A percentile compares a stretch with the other conserved stretches of the same genome.
phyloP scores from a whole-genome alignment of 768 basidiomycete species.

The Mycena chlorophos region DNA sequence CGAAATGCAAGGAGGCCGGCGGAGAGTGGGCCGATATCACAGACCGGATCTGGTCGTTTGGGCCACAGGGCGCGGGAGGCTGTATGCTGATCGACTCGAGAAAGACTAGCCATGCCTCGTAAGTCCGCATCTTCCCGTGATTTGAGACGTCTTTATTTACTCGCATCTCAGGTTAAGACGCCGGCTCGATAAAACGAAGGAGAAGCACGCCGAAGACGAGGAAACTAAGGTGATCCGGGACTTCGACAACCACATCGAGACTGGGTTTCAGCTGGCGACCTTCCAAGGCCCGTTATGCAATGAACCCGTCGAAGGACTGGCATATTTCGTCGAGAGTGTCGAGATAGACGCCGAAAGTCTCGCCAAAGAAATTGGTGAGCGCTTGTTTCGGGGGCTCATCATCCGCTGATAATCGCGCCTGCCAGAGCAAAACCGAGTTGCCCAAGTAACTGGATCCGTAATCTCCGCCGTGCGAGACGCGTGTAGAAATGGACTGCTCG shows the following conservation, averaged over 20 bases:
- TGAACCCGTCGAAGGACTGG: conserved; percentile 92
- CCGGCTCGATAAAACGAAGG: conserved; percentile 44
- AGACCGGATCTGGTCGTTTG: conserved; percentile 87
- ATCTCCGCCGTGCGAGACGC: conserved; percentile 89
- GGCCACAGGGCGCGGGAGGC: conserved; percentile 82
- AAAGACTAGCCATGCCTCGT: conserved; percentile 55
- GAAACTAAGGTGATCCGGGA: conserved; percentile 44
- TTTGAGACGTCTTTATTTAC: background rate
- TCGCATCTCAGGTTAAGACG: conserved; percentile 47
- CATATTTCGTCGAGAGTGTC: conserved; percentile 83
- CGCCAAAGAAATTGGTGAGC: conserved; percentile 66
- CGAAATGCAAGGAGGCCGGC: conserved; percentile 66
- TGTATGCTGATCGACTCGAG: conserved; percentile 83
- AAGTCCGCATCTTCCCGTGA: conserved; percentile 31
- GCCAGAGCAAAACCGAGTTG: conserved; percentile 73
- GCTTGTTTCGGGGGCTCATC: conserved; percentile 7
- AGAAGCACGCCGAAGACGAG: conserved; percentile 27
- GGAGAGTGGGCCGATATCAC: conserved; percentile 81
- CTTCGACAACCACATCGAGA: conserved; percentile 84
- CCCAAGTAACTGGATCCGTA: conserved; percentile 87
- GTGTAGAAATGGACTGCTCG: conserved; percentile 84
- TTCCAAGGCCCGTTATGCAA: conserved; percentile 94
- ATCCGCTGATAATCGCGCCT: conserved; percentile 19
- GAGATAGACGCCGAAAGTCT: conserved; percentile 59
- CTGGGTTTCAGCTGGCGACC: conserved; percentile 92